phyloP scores from a whole-genome alignment of 345 rosid genomes.

The Salix suchowensis region DNA sequence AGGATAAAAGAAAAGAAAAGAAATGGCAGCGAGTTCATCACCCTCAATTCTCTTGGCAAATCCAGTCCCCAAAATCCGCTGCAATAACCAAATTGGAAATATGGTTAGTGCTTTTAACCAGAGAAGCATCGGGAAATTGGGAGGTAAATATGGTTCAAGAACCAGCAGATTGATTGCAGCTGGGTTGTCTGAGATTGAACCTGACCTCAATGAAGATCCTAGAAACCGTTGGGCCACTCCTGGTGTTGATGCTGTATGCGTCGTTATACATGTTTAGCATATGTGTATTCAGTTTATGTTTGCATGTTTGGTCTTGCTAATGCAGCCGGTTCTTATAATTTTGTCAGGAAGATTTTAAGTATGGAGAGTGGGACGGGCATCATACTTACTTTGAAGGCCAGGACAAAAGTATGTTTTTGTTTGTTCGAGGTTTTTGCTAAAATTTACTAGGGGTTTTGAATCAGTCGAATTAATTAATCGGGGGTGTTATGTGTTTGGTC shows the following conservation, averaged over 20 bases:
- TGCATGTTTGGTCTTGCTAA: neutral
- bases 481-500: neutral
- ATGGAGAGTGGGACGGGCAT: constrained; percentile 74
- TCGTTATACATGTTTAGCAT: neutral
- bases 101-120: constrained; percentile 5
- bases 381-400: constrained; percentile 73
- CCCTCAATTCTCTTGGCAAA: constrained; percentile 41
- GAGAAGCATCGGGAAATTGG: constrained; percentile 16
- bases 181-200: constrained; percentile 67
- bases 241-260: constrained; percentile 48
- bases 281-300: neutral
- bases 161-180: constrained; percentile 36
- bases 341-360: constrained; percentile 68
- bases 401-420: constrained; percentile 27
- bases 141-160: constrained; percentile 17
- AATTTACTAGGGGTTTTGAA: too few species aligned
- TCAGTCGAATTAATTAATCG: too few species aligned
- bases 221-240: constrained; percentile 63
- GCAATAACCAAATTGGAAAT: neutral
- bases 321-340: neutral
- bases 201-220: constrained; percentile 86
- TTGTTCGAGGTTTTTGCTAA: too few species aligned
- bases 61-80: constrained; percentile 41
- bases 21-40: constrained; percentile 40
- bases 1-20: constrained; percentile 1